Conservation (phyloP, 768 basidiomycete genomes). For the Boletus patriciae region DNA sequence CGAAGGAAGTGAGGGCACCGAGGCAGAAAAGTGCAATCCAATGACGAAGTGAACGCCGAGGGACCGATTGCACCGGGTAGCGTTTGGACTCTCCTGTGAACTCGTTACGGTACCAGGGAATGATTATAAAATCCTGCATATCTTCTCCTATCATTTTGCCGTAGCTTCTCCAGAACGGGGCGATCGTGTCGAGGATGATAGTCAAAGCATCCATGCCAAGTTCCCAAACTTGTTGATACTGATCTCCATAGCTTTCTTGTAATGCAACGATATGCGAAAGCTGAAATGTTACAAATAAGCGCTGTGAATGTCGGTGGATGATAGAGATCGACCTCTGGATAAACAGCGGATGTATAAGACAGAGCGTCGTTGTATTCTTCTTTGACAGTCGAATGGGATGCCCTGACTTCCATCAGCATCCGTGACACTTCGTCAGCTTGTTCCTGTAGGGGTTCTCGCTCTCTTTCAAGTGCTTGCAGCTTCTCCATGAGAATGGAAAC, state of each 20-base stretch:
- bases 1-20: conserved; percentile 44
- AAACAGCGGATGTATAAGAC: conserved; percentile 69
- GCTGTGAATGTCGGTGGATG: not conserved
- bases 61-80: conserved; percentile 58
- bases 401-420: conserved; percentile 53
- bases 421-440: conserved; percentile 52
- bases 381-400: conserved; percentile 57
- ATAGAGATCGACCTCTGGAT: conserved; percentile 61
- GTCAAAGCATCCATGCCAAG: conserved; percentile 77
- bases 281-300: conserved; percentile 36
- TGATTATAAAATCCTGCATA: conserved; percentile 75
- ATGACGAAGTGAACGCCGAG: conserved; percentile 63
- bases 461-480: conserved; percentile 50
- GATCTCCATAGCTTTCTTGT: conserved; percentile 78
- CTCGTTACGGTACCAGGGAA: conserved; percentile 80
- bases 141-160: conserved; percentile 82
- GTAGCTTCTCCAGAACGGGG: conserved; percentile 80
- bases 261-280: conserved; percentile 67
- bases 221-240: conserved; percentile 81
- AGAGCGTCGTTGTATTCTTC: conserved; percentile 62
- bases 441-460: conserved; percentile 43
- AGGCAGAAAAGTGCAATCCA: conserved; percentile 64
- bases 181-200: conserved; percentile 70
- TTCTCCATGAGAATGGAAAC: conserved; percentile 50
- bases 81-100: conserved; percentile 76